Evolutionary conservation across 768 basidiomycete genomes (phyloP), one percentile per base, ranked within the genome.

Genomic region (Mycena galericulata): DNA sequence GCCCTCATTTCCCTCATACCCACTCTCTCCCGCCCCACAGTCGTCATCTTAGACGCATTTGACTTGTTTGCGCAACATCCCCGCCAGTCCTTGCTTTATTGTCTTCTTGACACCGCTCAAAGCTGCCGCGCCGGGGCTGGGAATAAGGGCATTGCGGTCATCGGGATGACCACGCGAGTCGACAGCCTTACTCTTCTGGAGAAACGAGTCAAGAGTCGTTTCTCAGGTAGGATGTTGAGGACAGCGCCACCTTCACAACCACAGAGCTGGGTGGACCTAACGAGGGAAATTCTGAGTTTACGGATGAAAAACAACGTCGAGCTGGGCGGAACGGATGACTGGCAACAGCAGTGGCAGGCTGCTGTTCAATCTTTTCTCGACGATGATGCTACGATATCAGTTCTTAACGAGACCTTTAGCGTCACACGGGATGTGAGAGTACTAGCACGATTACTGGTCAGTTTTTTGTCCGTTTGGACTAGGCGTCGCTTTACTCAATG

Each of bases 201-300:
- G 78, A 99, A 99, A 78, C 87, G 98, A 47, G 98, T 99, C 55
- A 98, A 99, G 80, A 98, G 96, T 71, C 89, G 98, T 4, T 99
- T 99, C 81, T 98, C 97, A 2, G 95, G 96, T 34, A 86, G 98
- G 62, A 93, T 95, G 73, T 84, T 97, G 62, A 88, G 94, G 51
- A 90, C 94, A 8, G 86, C 89, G 0, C 88, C 92, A 17, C 89
- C 91, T 2, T 74, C 80, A 6, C 81, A 80, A 11, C 66, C 89
- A 1, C 78, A 81, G 4, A 79, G 79, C 20, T 92, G 91, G 84
- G 75, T 87, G 15, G 76, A 74, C 10, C 77, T 89, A n/a, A 82
- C 88, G 50, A 84, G 81, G 68, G 75, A 73, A 1, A 75, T 88
- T 6, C 76, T 97, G 4, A 79, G 72, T 11, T 74, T 79, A 18